These are phyloP conservation scores for Celoporthe dispersa DNA, from an alignment of 2,329 filamentous ascomycete species.

Conservation along the genomic window DNA sequence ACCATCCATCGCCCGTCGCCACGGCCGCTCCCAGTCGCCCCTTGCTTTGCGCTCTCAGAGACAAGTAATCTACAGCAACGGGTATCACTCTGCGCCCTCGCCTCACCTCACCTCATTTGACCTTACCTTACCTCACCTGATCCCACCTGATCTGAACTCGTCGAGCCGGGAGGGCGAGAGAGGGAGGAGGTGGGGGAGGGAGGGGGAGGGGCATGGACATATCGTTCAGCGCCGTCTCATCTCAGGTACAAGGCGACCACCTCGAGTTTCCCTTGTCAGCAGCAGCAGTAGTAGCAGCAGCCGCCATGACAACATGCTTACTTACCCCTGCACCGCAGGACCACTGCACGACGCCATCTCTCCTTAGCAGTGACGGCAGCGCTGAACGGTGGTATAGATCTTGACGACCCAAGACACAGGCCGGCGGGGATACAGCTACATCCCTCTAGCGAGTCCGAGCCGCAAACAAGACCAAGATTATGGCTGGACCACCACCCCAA, in stretches of 20 bases:
- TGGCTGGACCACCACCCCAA: neutral
- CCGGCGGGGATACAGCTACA: neutral
- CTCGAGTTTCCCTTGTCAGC: neutral
- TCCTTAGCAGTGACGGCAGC: neutral
- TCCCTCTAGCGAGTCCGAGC: neutral
- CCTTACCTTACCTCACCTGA: constrained; percentile 6
- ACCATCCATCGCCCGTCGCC: neutral
- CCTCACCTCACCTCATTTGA: neutral
- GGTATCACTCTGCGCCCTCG: neutral
- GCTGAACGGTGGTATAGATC: neutral
- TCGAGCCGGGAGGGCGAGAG: neutral
- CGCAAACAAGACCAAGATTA: neutral
- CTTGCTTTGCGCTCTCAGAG: constrained; percentile 6
- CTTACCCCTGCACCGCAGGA: neutral
- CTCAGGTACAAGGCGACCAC: neutral
- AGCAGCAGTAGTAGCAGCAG: neutral
- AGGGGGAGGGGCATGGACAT: neutral
- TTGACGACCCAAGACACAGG: neutral
- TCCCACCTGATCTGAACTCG: neutral
- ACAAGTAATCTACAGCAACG: neutral
- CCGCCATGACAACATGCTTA: neutral
- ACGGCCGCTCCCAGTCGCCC: neutral
- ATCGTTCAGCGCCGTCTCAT: neutral
- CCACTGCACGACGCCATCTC: neutral
- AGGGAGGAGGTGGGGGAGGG: no score